Percentiles rank a stretch among this genome's conserved stretches.
Conservation (phyloP, 805 yeast genomes). For the Barnettozyma sp. region DNA sequence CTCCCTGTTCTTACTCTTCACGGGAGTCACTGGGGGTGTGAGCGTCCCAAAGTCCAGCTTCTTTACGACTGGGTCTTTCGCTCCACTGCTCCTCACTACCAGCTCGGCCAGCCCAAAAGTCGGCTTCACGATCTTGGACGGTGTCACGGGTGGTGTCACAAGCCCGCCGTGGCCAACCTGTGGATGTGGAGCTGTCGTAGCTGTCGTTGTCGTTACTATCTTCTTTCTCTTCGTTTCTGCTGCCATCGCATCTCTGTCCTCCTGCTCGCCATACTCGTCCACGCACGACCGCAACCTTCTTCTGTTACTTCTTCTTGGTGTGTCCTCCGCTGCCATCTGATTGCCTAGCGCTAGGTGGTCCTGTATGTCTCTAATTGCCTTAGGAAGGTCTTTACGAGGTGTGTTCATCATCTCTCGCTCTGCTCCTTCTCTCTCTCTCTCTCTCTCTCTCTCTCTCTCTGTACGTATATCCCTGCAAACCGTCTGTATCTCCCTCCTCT, state of each 20-base stretch:
- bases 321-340: neutral
- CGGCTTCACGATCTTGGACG: conserved; percentile 12
- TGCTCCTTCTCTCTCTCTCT: no score
- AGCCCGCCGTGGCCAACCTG: conserved; percentile 4
- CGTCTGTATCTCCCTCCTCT: no score
- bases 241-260: no score
- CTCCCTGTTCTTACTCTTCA: conserved; percentile 1
- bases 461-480: no score
- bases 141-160: conserved; percentile 11
- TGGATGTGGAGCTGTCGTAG: no score
- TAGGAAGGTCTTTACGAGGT: conserved; percentile 5
- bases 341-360: conserved; percentile 5
- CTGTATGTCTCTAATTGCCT: conserved; percentile 10
- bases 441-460: no score
- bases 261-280: no score
- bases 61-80: conserved; percentile 5
- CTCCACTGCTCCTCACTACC: neutral
- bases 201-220: conserved; percentile 2
- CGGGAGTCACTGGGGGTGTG: conserved; percentile 15
- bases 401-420: neutral
- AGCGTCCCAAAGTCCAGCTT: conserved; percentile 3
- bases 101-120: conserved; percentile 6
- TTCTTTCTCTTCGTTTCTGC: conserved; percentile 7
- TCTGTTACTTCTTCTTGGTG: conserved; percentile 1
- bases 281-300: no score